These are phyloP conservation scores for Thalassiosira livingstoniorum DNA, from an alignment of 352 stramenopile species.

Conservation along the genomic window DNA sequence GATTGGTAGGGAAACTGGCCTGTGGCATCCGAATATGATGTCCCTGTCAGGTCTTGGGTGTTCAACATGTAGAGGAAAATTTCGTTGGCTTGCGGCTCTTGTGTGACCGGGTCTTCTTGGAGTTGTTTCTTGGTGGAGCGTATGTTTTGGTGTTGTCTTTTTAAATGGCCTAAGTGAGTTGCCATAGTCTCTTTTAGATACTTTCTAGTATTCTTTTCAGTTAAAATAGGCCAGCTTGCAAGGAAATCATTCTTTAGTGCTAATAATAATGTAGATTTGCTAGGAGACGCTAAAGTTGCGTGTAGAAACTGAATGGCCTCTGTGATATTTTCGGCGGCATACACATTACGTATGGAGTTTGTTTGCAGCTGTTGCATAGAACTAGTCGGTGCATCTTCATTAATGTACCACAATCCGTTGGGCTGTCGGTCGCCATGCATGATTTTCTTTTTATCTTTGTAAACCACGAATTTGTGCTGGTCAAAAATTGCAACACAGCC, in stretches of 20 bases:
- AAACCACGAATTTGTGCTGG: too few relatives aligned
- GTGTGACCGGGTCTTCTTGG: too few relatives aligned
- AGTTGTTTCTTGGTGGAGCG: background rate
- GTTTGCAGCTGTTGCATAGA: background rate
- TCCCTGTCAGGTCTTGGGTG: too few relatives aligned
- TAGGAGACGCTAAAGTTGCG: background rate
- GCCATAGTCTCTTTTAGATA: background rate
- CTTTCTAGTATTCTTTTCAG: background rate
- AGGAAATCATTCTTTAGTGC: background rate
- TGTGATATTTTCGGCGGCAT: background rate
- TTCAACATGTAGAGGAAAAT: too few relatives aligned
- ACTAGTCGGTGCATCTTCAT: background rate
- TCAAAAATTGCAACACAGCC: background rate
- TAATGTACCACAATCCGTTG: background rate
- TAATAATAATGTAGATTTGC: background rate
- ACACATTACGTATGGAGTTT: background rate
- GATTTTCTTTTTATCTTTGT: background rate
- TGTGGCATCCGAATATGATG: too few relatives aligned
- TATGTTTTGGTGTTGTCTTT: background rate
- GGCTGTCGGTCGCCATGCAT: background rate
- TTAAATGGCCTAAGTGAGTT: background rate
- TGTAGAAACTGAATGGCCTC: background rate
- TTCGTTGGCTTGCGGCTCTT: too few relatives aligned
- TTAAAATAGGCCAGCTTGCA: background rate
- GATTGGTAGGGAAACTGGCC: too few relatives aligned